A percentile compares a stretch with the other conserved stretches of the same genome.
Evolutionary conservation across 768 basidiomycete genomes (phyloP).

Genomic region (Boletus tylopilopsis): DNA sequence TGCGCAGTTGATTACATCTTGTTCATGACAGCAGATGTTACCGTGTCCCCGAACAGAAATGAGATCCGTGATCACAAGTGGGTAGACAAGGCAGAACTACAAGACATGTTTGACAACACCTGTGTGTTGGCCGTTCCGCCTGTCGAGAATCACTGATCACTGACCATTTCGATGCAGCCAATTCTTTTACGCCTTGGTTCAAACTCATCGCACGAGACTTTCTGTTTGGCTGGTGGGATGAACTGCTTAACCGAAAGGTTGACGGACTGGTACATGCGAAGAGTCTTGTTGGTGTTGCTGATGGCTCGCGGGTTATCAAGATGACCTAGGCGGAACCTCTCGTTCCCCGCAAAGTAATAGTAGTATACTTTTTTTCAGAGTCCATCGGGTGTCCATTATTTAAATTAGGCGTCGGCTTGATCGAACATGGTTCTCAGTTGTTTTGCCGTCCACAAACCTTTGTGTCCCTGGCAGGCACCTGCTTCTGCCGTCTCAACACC

Average conservation of each 20-base stretch:
- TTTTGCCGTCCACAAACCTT: no score
- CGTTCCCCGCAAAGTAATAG: neutral
- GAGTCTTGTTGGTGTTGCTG: constrained; percentile 53
- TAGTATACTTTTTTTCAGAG: neutral
- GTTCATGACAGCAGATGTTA: constrained; percentile 88
- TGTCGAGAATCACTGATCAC: neutral
- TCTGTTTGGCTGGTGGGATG: constrained; percentile 98
- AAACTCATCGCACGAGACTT: constrained; percentile 96
- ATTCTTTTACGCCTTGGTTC: constrained; percentile 98
- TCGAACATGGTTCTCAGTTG: no score
- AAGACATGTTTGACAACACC: constrained; percentile 82
- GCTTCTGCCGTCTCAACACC: neutral
- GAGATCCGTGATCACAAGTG: constrained; percentile 92
- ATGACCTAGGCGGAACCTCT: constrained; percentile 39
- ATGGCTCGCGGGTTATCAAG: constrained; percentile 70
- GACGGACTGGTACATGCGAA: constrained; percentile 55
- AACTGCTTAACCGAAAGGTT: constrained; percentile 59
- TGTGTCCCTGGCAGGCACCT: constrained; percentile 8
- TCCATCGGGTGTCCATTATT: neutral
- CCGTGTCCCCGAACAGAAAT: constrained; percentile 75
- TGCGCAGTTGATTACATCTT: constrained; percentile 92
- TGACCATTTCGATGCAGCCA: constrained; percentile 42
- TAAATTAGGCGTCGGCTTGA: no score
- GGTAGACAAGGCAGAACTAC: constrained; percentile 86
- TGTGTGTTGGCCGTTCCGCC: constrained; percentile 42